Conservation (phyloP, 2,329 filamentous ascomycete genomes). For the Colletotrichum sublineola region DNA sequence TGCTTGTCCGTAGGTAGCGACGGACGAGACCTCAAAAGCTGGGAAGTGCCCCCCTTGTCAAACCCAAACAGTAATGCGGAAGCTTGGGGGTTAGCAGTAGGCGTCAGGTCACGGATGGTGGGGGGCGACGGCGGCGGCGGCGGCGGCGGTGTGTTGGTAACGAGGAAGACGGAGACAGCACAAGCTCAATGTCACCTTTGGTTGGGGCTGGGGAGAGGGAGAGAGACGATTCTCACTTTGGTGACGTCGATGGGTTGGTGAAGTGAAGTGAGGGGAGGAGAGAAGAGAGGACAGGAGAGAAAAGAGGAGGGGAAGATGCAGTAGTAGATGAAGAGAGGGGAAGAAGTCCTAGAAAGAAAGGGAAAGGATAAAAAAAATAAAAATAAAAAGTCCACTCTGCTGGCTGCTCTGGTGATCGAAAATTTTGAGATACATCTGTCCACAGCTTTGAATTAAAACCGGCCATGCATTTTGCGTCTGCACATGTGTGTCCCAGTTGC, state of each 20-base stretch:
- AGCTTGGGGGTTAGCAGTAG: conserved; percentile 21
- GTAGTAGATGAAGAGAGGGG: background rate
- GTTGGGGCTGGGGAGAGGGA: background rate
- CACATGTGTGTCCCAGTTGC: conserved; percentile 15
- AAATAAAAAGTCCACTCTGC: conserved; percentile 30
- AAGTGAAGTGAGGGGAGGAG: background rate
- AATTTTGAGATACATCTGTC: conserved; percentile 39
- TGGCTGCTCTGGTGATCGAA: conserved; percentile 29
- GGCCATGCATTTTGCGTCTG: conserved; percentile 9
- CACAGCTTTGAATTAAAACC: conserved; percentile 9
- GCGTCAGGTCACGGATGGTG: conserved; percentile 25
- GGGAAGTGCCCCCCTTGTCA: conserved; percentile 27
- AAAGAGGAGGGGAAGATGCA: conserved; percentile 10
- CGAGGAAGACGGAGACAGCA: conserved; percentile 16
- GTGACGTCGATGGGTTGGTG: conserved; percentile 1
- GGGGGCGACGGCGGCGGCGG: background rate
- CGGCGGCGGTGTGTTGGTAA: conserved; percentile 13
- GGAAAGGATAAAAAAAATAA: background rate
- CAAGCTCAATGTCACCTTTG: conserved; percentile 20
- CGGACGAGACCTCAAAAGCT: conserved; percentile 15
- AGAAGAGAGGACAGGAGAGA: background rate
- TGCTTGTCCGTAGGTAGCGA: conserved; percentile 30
- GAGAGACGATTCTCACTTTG: background rate
- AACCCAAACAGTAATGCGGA: conserved; percentile 23
- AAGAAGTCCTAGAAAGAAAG: conserved; percentile 1